Conservation (phyloP, 208 protist species). For the Entamoeba nuttalli region DNA sequence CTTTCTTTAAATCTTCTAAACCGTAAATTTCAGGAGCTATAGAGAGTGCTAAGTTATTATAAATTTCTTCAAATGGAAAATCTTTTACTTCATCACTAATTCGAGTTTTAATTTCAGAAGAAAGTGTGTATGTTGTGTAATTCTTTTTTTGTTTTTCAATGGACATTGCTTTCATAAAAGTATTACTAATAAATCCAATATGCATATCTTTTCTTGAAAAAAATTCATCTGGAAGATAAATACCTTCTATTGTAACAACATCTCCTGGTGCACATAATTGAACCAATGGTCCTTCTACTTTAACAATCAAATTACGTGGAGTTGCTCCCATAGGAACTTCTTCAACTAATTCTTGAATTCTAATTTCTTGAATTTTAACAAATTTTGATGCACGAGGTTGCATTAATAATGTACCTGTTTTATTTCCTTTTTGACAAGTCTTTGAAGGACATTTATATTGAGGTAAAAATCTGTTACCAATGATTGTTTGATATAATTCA, state of each 20-base stretch:
- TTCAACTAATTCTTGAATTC: not conserved
- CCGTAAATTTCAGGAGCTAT: not conserved
- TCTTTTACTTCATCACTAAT: not conserved
- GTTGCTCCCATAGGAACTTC: not conserved
- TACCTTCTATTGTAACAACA: not conserved
- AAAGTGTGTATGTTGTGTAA: not conserved
- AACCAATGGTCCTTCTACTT: not conserved
- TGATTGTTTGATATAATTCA: not conserved
- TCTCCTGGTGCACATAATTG: not conserved
- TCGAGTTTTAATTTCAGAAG: not conserved
- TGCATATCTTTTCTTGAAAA: not conserved
- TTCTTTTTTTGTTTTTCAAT: not conserved
- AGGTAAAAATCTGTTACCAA: not conserved
- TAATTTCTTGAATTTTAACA: not conserved
- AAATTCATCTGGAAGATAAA: not conserved
- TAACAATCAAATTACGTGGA: not conserved
- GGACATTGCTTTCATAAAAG: not conserved
- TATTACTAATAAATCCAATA: not conserved
- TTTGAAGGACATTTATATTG: not conserved
- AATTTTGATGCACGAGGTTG: not conserved
- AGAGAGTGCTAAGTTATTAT: not conserved
- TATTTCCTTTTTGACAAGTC: not conserved
- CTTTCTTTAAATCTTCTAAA: constrained; percentile 82
- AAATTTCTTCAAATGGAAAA: not conserved
- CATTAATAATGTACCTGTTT: not conserved